Percentiles rank a stretch among this genome's conserved stretches.
These are phyloP conservation scores for Poronia punctata DNA, from an alignment of 495 filamentous ascomycete species.

Conservation along the genomic window DNA sequence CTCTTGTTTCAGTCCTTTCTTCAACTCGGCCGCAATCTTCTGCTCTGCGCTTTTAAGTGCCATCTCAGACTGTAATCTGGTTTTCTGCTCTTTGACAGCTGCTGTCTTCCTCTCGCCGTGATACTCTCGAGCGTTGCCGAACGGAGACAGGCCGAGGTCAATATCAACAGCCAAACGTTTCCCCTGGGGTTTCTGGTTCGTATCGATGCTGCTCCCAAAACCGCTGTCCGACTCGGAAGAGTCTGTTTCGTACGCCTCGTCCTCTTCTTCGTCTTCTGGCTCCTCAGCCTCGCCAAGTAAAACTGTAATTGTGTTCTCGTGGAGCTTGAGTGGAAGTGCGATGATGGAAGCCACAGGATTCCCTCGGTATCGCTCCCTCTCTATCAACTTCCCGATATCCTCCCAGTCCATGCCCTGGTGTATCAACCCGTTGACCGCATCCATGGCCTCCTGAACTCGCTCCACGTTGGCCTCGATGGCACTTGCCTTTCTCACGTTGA, in stretches of 20 bases:
- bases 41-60: slow-evolving; percentile 84
- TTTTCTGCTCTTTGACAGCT: slow-evolving; percentile 80
- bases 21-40: slow-evolving; percentile 80
- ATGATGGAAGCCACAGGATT: slow-evolving; percentile 87
- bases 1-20: slow-evolving; percentile 82
- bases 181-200: slow-evolving; percentile 31
- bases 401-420: slow-evolving; percentile 96
- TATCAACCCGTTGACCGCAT: slow-evolving; percentile 81
- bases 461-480: slow-evolving; percentile 86
- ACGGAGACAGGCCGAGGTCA: slow-evolving; percentile 71
- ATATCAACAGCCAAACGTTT: slow-evolving; percentile 68
- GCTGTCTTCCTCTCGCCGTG: slow-evolving; percentile 81
- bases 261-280: slow-evolving; percentile 42
- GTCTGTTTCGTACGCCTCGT: slow-evolving; percentile 57
- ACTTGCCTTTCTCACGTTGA: slow-evolving; percentile 82
- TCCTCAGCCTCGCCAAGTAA: slow-evolving; percentile 63
- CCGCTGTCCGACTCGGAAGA: slow-evolving; percentile 56
- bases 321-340: slow-evolving; percentile 77
- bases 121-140: slow-evolving; percentile 85
- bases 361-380: slow-evolving; percentile 68
- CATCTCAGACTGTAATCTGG: slow-evolving; percentile 69
- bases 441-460: slow-evolving; percentile 83
- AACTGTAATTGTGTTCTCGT: slow-evolving; percentile 82
- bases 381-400: slow-evolving; percentile 78
- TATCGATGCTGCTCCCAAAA: slow-evolving; percentile 33